Base-by-base conservation (phyloP, 2,329 filamentous ascomycete genomes). In the Hypocreales sp. region DNA sequence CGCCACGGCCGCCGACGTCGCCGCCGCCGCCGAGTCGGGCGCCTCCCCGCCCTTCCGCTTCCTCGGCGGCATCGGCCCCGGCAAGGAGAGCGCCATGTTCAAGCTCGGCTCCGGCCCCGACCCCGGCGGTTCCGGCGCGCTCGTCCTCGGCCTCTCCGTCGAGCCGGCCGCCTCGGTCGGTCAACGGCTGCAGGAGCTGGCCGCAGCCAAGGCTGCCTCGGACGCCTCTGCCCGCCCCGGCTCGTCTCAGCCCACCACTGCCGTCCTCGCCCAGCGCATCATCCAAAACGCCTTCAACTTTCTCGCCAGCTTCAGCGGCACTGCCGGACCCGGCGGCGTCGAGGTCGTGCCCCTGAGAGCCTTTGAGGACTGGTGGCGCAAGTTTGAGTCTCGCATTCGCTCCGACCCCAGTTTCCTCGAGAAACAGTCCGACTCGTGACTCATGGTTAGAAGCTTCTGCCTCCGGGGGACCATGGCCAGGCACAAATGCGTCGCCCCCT, bases 261-360 rank as follows among this genome's bases (percentile, higher is more conserved):
- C 81, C 37, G 59, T 83, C 3, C 63, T 98, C 15, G 90, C 90
- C 17, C 84, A 95, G 55, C 65, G 82, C 36, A 94, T 98, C 41
- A 95, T 98, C 42, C 79, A 82, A 42, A 93, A 94, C 51, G 90
- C 87, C 10, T 98, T 95, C 53, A 94, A 98, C 54, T 95, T 93
- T 50, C 61, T 98, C 31, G 74, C 87, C 4, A 79, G 83, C 42
- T 95, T 92, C 60, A 81, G 78, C 33, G 71, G 72, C 20, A 65
- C 67, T 31, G 60, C 61, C 2, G 64, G 63, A 3, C 56, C 59
- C 15, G 65, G 60, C 2, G 79, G 79, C 0, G 69, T 79, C 24
- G 87, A 95, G 49, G 79, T 92, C 9, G 81, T 98, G 15, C 86
- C 90, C n/a, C 55, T 98, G 37, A 90, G 81, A 55, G 82, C 80